Evolutionary conservation across 371 early-diverging fungal species (phyloP).

Genomic region (Lichtheimia corymbifera): DNA sequence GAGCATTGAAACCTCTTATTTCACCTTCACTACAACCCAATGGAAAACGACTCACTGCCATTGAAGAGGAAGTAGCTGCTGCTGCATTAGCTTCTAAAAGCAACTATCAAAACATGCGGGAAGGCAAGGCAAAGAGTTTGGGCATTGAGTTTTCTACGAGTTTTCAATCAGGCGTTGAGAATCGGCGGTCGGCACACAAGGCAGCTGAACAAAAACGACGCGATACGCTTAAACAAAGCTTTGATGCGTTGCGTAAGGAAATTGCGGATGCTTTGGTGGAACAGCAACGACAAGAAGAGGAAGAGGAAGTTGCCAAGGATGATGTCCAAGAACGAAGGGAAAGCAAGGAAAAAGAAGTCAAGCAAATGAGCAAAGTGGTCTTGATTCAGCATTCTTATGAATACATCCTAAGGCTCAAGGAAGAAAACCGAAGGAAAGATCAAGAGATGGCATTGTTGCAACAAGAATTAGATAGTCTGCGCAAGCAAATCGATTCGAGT

Average conservation of each 20-base stretch:
- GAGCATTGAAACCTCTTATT: constrained; percentile 46
- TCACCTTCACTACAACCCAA: constrained; percentile 57
- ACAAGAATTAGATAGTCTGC: constrained; percentile 23
- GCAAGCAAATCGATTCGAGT: background rate
- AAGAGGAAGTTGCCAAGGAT: background rate
- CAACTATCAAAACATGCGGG: constrained; percentile 83
- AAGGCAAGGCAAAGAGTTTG: constrained; percentile 80
- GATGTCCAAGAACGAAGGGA: constrained; percentile 9
- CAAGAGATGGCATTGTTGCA: constrained; percentile 31
- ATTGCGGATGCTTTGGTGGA: constrained; percentile 68
- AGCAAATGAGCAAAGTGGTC: constrained; percentile 56
- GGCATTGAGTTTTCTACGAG: constrained; percentile 73
- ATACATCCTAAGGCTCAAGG: constrained; percentile 57
- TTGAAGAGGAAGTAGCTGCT: constrained; percentile 53
- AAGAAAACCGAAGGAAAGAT: constrained; percentile 46
- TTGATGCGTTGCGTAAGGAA: constrained; percentile 73
- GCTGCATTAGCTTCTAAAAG: constrained; percentile 72
- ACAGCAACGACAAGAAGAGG: background rate
- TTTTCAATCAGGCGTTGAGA: constrained; percentile 74
- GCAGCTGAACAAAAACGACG: constrained; percentile 93
- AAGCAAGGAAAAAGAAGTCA: constrained; percentile 47
- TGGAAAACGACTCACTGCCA: constrained; percentile 32
- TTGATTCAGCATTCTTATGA: constrained; percentile 56
- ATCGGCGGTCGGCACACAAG: constrained; percentile 81
- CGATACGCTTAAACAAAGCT: constrained; percentile 85